Conservation (phyloP, 2,329 filamentous ascomycete genomes). For the Monosporascus sp. region DNA sequence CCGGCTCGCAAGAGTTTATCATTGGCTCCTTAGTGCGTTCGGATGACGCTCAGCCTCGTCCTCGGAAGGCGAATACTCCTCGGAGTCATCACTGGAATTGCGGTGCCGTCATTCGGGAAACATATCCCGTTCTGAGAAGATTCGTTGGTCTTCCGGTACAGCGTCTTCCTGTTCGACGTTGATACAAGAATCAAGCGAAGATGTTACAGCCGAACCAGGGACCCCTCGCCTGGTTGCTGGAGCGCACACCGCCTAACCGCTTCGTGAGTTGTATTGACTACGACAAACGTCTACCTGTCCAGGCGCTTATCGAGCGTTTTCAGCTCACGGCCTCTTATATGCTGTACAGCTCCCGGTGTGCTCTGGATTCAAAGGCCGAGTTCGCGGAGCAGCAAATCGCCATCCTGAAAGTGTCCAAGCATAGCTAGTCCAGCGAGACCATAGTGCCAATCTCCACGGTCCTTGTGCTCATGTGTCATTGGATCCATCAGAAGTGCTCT, state of each 20-base stretch:
- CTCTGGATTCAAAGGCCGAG: conserved; percentile 1
- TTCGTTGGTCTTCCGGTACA: not conserved
- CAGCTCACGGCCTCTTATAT: conserved; percentile 4
- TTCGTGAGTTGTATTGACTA: conserved; percentile 3
- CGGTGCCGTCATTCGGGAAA: not conserved
- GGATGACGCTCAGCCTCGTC: not conserved
- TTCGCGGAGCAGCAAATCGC: not conserved
- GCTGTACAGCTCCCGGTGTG: conserved; percentile 1
- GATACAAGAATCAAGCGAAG: not conserved
- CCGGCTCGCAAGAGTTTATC: too few species aligned
- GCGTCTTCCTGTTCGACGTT: conserved; percentile 1
- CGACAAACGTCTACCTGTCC: conserved; percentile 3
- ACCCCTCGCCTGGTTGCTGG: not conserved
- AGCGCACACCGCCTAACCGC: conserved; percentile 3
- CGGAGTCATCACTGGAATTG: too few species aligned
- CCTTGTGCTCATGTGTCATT: conserved; percentile 1
- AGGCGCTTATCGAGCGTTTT: conserved; percentile 5
- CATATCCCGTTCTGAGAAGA: not conserved
- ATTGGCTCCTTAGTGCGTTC: too few species aligned
- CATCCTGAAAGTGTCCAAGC: not conserved
- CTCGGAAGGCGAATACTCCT: not conserved
- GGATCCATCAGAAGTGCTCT: not conserved
- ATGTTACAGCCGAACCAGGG: not conserved
- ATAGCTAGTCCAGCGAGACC: not conserved
- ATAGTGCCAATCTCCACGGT: not conserved